Evolutionary conservation across 1,284 basidiomycete species (phyloP).

Genomic region (Tilletia horrida): DNA sequence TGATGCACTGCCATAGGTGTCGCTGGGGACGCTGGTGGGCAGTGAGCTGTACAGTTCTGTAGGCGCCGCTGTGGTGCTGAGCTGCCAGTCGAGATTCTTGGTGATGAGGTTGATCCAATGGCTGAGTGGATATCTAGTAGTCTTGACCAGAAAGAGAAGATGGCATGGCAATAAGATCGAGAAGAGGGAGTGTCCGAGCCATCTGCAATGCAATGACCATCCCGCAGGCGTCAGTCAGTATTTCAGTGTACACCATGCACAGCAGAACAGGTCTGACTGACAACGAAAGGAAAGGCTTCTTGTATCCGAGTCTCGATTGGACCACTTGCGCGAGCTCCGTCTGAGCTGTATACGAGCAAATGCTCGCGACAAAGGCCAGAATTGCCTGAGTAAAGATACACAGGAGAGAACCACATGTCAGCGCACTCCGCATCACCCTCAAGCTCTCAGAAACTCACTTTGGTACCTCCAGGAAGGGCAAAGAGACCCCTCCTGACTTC

Average conservation of each 20-base stretch:
- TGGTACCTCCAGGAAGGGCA: constrained; percentile 5
- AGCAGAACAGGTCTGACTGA: constrained; percentile 17
- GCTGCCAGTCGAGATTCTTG: constrained; percentile 46
- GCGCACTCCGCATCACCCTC: background rate
- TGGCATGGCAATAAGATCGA: constrained; percentile 46
- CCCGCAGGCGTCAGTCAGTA: too few relatives aligned
- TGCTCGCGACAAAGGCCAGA: constrained; percentile 40
- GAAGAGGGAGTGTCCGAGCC: constrained; percentile 50
- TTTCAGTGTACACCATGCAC: too few relatives aligned
- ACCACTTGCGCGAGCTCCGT: constrained; percentile 54
- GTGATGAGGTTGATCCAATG: constrained; percentile 42
- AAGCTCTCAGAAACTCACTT: background rate
- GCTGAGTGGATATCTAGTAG: constrained; percentile 28
- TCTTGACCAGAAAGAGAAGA: constrained; percentile 36
- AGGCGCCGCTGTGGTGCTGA: constrained; percentile 27
- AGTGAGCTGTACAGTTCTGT: background rate
- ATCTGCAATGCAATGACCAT: constrained; percentile 22
- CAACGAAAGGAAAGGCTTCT: constrained; percentile 48
- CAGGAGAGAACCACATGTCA: background rate
- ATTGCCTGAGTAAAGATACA: constrained; percentile 26
- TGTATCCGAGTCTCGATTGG: constrained; percentile 45
- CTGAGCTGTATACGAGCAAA: constrained; percentile 49
- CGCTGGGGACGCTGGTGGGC: background rate
- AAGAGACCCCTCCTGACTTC: constrained; percentile 9
- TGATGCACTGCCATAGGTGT: background rate